phyloP scores from a whole-genome alignment of 164 flowering plant genomes.

The Chimonanthus praecox region DNA sequence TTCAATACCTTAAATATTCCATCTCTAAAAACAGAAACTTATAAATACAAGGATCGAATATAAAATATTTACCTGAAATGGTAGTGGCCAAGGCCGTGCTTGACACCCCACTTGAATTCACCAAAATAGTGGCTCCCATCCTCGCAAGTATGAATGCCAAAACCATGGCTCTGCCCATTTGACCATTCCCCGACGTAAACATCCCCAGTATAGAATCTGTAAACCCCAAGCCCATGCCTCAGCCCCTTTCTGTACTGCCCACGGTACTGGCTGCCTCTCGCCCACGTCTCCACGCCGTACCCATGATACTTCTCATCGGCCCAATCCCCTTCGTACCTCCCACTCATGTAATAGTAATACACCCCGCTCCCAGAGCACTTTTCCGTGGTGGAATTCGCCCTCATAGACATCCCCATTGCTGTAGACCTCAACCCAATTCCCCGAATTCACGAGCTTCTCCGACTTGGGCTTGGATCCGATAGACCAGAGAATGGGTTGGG shows the following conservation, averaged over 20 bases:
- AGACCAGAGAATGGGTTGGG: conserved; percentile 56
- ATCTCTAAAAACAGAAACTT: neutral
- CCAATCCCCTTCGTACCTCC: conserved; percentile 83
- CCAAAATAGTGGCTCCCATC: conserved; percentile 76
- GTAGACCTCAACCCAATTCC: conserved; percentile 52
- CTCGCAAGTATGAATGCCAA: conserved; percentile 61
- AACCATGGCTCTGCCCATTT: conserved; percentile 76
- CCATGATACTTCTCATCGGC: conserved; percentile 74
- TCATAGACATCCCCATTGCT: conserved; percentile 71
- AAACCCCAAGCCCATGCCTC: conserved; percentile 72
- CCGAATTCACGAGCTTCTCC: conserved; percentile 33
- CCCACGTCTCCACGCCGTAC: conserved; percentile 80
- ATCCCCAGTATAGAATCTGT: conserved; percentile 72
- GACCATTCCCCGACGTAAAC: conserved; percentile 79
- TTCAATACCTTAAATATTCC: neutral
- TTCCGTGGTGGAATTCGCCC: conserved; percentile 73
- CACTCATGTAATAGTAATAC: conserved; percentile 62
- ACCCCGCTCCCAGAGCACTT: conserved; percentile 82
- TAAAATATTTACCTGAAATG: conserved; percentile 55
- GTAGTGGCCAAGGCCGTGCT: conserved; percentile 80
- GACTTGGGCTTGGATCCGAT: conserved; percentile 55
- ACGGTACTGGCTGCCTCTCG: conserved; percentile 62
- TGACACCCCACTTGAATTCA: conserved; percentile 80
- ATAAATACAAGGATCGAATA: too few relatives aligned
- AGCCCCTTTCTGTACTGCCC: conserved; percentile 75